Evolutionary conservation across 2,329 filamentous ascomycete genomes (phyloP).

Genomic region (Calonectria pteridis): DNA sequence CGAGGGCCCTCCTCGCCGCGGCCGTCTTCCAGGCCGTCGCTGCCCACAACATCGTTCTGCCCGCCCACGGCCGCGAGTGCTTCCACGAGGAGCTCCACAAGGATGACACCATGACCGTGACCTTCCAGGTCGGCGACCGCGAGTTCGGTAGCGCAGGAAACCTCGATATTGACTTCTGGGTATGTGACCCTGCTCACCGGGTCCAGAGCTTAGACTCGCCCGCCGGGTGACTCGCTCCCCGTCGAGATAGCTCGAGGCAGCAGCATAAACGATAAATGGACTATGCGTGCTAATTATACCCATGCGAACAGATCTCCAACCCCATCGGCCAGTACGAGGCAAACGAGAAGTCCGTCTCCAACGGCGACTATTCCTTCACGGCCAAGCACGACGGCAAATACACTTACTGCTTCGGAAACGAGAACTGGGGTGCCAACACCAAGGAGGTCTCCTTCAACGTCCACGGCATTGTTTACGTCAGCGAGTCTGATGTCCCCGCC

Average conservation of each 20-base stretch:
- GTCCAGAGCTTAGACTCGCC: neutral
- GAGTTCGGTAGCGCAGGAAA: slow-evolving; percentile 97
- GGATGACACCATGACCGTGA: slow-evolving; percentile 98
- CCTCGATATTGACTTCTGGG: slow-evolving; percentile 98
- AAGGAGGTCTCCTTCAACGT: slow-evolving; percentile 99
- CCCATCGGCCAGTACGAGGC: slow-evolving; percentile 81
- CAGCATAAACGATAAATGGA: slow-evolving; percentile 7
- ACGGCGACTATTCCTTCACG: slow-evolving; percentile 93
- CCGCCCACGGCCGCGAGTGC: slow-evolving; percentile 94
- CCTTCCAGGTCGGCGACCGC: slow-evolving; percentile 96
- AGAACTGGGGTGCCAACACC: slow-evolving; percentile 94
- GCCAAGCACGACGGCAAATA: slow-evolving; percentile 89
- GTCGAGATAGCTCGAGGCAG: slow-evolving; percentile 18
- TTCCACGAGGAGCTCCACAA: slow-evolving; percentile 94
- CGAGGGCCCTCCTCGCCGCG: slow-evolving; percentile 58
- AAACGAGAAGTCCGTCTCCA: slow-evolving; percentile 84
- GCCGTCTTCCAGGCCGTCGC: slow-evolving; percentile 68
- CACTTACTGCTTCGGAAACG: slow-evolving; percentile 98
- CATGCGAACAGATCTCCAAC: slow-evolving; percentile 75
- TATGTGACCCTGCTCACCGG: slow-evolving; percentile 62
- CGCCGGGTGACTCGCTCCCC: neutral
- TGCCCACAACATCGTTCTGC: slow-evolving; percentile 96
- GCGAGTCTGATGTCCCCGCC: slow-evolving; percentile 83
- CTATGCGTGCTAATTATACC: slow-evolving; percentile 28
- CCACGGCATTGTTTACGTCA: slow-evolving; percentile 97